Base-by-base conservation (phyloP, 345 rosid genomes). In the Schrenkiella parvula region DNA sequence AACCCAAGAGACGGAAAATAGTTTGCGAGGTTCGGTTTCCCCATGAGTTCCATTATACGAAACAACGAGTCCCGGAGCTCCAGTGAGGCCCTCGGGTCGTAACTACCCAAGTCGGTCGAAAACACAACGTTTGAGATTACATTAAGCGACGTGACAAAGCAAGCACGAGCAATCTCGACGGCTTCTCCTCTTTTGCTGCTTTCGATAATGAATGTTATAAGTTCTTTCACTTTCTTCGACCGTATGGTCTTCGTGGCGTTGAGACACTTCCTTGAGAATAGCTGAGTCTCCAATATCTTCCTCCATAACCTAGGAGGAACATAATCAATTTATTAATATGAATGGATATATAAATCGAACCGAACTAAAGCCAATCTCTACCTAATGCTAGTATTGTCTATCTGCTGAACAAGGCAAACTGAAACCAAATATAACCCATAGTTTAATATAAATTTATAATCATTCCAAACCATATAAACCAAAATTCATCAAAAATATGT, bases 21-120 rank as follows among this genome's bases (percentile, higher is more conserved):
- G 65, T 83, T 86, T 0, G 80, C 76, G 28, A 83, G 7, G 56
- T 84, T 86, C 2, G 82, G 77, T 79, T 72, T 80, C 14, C 84
- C 88, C 11, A 64, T 79, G 46, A 66, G 75, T 9, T 54, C 52
- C 84, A 78, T 62, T 32, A 85, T 48, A 7, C 69, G 46, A 72
- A 57, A 26, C 18, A 78, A 66, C 2, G 66, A 54, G 69, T 78
- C 66, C 68, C 65, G 82, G 64, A 87, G 74, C 51, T 74, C 81
- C 6, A 9, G 12, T n/a, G 75, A 48, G 17, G 18, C 37, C 11
- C 58, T 66, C 17, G 41, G 75, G 19, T 61, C 75, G 8, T 66
- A 66, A 47, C 77, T 53, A 25, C 56, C 77, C 63, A 87, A 47
- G 66, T 87, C 84, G 18, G 75, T 17, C 3, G 89, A 87, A 52